Evolutionary conservation across 345 rosid species (phyloP).

Genomic region (Eucalyptus fibrosa): DNA sequence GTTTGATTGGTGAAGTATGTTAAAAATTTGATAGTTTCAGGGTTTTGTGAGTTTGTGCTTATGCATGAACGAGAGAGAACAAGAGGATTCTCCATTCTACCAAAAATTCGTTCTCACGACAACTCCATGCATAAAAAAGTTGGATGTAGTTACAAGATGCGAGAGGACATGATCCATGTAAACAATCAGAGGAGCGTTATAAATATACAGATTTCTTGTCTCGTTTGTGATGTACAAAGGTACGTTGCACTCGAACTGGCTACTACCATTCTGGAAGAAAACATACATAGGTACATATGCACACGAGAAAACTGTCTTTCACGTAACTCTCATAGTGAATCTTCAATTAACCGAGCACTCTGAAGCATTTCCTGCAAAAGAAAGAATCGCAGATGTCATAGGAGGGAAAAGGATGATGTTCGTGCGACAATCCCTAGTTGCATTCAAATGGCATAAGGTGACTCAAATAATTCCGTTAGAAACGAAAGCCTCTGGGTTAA

Average conservation of each 20-base stretch:
- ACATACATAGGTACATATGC: background rate
- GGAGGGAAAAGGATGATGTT: background rate
- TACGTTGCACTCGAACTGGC: background rate
- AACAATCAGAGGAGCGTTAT: background rate
- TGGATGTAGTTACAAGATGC: background rate
- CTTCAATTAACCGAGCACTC: background rate
- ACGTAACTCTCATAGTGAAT: background rate
- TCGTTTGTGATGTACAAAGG: background rate
- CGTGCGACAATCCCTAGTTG: background rate
- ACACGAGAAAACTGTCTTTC: background rate
- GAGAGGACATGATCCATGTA: background rate
- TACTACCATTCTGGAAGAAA: background rate
- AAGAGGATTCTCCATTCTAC: background rate
- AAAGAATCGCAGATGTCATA: background rate
- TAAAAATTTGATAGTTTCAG: background rate
- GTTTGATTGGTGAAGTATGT: background rate
- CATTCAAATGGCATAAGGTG: background rate
- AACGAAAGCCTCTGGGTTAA: background rate
- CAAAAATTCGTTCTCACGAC: background rate
- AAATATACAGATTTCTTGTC: background rate
- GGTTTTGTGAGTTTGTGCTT: background rate
- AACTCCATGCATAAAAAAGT: background rate
- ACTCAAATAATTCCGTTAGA: background rate
- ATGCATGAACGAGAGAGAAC: background rate
- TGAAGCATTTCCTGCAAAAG: background rate